phyloP scores from a whole-genome alignment of 2,329 filamentous ascomycete species.

The Plectosphaerella cucumerina region DNA sequence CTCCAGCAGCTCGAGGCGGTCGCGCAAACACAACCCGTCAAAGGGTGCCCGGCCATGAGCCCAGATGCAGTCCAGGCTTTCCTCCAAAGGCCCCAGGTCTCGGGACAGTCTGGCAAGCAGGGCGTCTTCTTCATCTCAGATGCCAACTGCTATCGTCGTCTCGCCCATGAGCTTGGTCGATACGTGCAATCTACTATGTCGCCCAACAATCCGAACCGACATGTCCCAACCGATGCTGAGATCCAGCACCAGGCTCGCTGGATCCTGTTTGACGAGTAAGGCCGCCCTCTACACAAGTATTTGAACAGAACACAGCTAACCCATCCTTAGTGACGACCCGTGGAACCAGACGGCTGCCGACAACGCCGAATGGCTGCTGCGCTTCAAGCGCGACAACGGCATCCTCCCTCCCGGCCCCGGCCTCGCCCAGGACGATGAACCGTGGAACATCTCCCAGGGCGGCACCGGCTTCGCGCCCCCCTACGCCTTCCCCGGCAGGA shows the following conservation, averaged over 20 bases:
- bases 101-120: constrained; percentile 1
- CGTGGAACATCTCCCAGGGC: constrained; percentile 46
- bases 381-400: constrained; percentile 56
- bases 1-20: not conserved
- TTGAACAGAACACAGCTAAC: constrained; percentile 13
- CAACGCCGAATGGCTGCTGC: constrained; percentile 58
- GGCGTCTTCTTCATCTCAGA: constrained; percentile 52
- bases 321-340: constrained; percentile 47
- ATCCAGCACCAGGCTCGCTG: constrained; percentile 61
- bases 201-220: constrained; percentile 54
- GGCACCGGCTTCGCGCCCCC: constrained; percentile 54
- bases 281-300: not conserved
- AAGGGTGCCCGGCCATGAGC: not conserved
- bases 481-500: constrained; percentile 41
- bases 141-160: constrained; percentile 54
- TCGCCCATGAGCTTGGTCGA: constrained; percentile 48
- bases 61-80: too few species aligned
- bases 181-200: constrained; percentile 52
- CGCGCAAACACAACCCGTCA: not conserved
- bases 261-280: constrained; percentile 57
- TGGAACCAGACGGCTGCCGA: constrained; percentile 63
- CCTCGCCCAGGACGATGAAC: constrained; percentile 28
- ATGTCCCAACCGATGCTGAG: constrained; percentile 57
- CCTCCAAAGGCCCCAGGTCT: too few species aligned
- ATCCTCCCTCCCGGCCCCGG: constrained; percentile 50